Evolutionary conservation across 306 rosid genomes (phyloP), one percentile per base, ranked within the genome.

Genomic region (Inga leiocalycina): DNA sequence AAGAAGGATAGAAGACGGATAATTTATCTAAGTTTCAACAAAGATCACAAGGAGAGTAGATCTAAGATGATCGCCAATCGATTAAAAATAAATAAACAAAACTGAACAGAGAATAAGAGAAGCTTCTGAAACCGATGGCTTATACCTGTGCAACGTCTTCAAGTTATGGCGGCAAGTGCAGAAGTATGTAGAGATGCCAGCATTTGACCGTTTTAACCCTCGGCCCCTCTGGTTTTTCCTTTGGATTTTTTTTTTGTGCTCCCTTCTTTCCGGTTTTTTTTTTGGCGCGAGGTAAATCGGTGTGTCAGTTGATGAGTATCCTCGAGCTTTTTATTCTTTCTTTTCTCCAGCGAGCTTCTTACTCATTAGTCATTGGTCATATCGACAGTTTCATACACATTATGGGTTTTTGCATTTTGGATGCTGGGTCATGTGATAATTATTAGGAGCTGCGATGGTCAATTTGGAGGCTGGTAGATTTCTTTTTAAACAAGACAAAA

Each of bases 131-230:
- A 64, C 48, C 32, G 35, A 78, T 30, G 81, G 81, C 74, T 45
- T 11, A 32, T 1, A 65, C 27, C n/a, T 0, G 30, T 27, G 64
- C 81, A 78, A 78, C 81, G 81, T 48, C 65, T 78, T 48, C 74
- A 45, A 43, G 64, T 78, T 45, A 78, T 65, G 81, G 74, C 74
- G 81, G 81, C 46, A 24, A 48, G 45, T 3, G 73, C 13, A 27
- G 81, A 77, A 77, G 32, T 8, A 62, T 41, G 61, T 30, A 77
- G 73, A 45, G 73, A 24, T 30, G 12, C 20, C 32, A 30, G 1
- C 20, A 5, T 30, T 65, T 78, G 51, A 78, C 81, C 57, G 2
- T 65, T 78, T 78, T 65, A 46, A 34, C 64, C 80, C 61, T 46
- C 20, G 8, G 7, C 44, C 75, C 2, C 59, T 52, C 59, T 5